A percentile compares a stretch with the other conserved stretches of the same genome.
Conservation (phyloP, 2,329 filamentous ascomycete species). For the Ophiostoma montium region DNA sequence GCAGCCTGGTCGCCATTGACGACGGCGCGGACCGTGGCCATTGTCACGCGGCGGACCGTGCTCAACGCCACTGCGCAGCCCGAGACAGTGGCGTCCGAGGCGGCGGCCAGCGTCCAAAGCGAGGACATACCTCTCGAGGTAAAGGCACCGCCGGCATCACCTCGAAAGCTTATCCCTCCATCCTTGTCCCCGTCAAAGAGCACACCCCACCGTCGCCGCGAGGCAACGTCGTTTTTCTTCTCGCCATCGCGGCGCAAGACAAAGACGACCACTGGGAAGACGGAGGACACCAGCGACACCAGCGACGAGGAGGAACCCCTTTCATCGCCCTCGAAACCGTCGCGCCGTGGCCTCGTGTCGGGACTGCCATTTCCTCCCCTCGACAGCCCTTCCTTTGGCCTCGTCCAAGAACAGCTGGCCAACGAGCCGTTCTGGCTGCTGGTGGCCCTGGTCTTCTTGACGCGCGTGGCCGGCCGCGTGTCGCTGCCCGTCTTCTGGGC, state of each 20-base stretch:
- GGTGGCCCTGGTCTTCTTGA: conserved; percentile 72
- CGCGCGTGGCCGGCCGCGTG: conserved; percentile 58
- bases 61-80: not conserved
- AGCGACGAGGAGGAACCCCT: not conserved
- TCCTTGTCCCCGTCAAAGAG: conserved; percentile 12
- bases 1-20: not conserved
- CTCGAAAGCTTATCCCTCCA: conserved; percentile 2
- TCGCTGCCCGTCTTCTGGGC: conserved; percentile 64
- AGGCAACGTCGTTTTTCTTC: conserved; percentile 23
- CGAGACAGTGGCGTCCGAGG: too few species aligned
- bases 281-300: not conserved
- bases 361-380: conserved; percentile 55
- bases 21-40: not conserved
- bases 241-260: not conserved
- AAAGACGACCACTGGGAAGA: not conserved
- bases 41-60: not conserved
- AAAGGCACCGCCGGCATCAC: not conserved
- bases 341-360: conserved; percentile 31
- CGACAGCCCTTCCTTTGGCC: conserved; percentile 49
- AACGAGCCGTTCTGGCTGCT: conserved; percentile 66
- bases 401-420: conserved; percentile 71
- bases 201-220: conserved; percentile 15
- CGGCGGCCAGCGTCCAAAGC: too few species aligned
- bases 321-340: not conserved
- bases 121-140: too few species aligned